These are phyloP conservation scores for Tolypocladium endophyticum DNA, from an alignment of 2,329 filamentous ascomycete genomes.

Conservation along the genomic window DNA sequence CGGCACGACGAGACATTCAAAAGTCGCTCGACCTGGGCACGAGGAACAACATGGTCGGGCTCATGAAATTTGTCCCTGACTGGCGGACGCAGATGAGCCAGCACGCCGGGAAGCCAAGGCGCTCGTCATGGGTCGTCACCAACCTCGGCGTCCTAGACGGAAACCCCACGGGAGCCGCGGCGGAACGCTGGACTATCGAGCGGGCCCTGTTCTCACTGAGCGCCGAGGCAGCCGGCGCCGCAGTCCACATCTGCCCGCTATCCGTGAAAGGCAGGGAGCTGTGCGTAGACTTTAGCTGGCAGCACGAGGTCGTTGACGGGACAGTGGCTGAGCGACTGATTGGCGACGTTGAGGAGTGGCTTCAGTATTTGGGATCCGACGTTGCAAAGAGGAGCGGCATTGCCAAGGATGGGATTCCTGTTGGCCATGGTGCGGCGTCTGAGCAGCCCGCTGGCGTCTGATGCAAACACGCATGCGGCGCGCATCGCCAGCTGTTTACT, in stretches of 20 bases:
- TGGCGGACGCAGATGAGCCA: constrained; percentile 9
- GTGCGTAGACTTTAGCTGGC: constrained; percentile 14
- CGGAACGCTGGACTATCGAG: constrained; percentile 11
- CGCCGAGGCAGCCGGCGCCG: constrained; percentile 9
- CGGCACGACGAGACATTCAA: constrained; percentile 6
- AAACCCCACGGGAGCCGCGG: not conserved
- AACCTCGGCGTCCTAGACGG: constrained; percentile 17
- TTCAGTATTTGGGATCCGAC: not conserved
- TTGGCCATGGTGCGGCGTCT: not conserved
- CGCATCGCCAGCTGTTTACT: not conserved
- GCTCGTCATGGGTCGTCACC: constrained; percentile 11
- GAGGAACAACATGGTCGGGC: constrained; percentile 11
- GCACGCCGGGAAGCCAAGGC: constrained; percentile 12
- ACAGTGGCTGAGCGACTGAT: constrained; percentile 9
- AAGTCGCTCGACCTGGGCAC: constrained; percentile 8
- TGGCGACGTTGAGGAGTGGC: constrained; percentile 3
- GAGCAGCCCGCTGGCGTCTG: not conserved
- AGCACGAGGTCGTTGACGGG: constrained; percentile 9
- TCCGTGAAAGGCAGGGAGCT: constrained; percentile 11
- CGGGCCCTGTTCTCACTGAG: constrained; percentile 11
- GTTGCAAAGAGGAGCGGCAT: not conserved
- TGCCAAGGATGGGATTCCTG: not conserved
- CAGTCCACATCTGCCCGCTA: constrained; percentile 11
- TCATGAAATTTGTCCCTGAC: constrained; percentile 15
- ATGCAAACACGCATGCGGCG: not conserved